Evolutionary conservation across 176 grass and related monocot genomes (phyloP).

Genomic region (Triticum timopheevii): DNA sequence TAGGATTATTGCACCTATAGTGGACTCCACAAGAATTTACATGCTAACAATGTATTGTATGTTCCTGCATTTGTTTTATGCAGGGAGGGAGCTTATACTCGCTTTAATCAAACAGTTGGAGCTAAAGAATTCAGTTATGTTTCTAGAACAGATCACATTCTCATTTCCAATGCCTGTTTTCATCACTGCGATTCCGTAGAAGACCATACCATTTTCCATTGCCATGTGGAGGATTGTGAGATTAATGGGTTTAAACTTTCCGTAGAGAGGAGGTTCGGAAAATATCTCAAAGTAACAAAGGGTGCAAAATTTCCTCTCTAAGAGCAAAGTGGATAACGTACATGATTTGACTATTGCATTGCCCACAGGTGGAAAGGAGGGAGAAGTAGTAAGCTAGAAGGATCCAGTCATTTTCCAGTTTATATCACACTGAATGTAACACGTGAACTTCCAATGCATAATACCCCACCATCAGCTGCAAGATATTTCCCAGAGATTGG

Average conservation of each 20-base stretch:
- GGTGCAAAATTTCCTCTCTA: constrained; percentile 7
- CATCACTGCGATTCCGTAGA: constrained; percentile 52
- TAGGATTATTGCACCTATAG: too few species aligned
- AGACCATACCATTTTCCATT: constrained; percentile 64
- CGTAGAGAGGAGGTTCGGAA: constrained; percentile 59
- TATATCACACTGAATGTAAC: constrained; percentile 37
- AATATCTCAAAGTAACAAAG: constrained; percentile 68
- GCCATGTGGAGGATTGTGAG: constrained; percentile 87
- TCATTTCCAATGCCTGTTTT: constrained; percentile 32
- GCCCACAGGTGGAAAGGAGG: constrained; percentile 89
- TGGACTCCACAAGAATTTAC: background rate
- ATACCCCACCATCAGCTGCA: too few species aligned
- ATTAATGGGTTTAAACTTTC: constrained; percentile 67
- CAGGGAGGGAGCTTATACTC: too few species aligned
- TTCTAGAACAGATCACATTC: too few species aligned
- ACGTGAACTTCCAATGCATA: too few species aligned
- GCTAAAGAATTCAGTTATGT: too few species aligned
- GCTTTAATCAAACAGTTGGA: too few species aligned
- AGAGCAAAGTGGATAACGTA: constrained; percentile 5
- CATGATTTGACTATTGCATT: constrained; percentile 29
- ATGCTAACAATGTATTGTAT: too few species aligned
- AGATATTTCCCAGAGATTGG: too few species aligned
- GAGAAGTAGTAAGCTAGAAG: constrained; percentile 87
- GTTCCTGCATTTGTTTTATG: too few species aligned
- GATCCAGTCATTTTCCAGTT: constrained; percentile 96